Percentiles rank a stretch among this genome's conserved stretches.
These are phyloP conservation scores for Verticillium albo-atrum DNA, from an alignment of 2,329 filamentous ascomycete genomes.

Conservation along the genomic window DNA sequence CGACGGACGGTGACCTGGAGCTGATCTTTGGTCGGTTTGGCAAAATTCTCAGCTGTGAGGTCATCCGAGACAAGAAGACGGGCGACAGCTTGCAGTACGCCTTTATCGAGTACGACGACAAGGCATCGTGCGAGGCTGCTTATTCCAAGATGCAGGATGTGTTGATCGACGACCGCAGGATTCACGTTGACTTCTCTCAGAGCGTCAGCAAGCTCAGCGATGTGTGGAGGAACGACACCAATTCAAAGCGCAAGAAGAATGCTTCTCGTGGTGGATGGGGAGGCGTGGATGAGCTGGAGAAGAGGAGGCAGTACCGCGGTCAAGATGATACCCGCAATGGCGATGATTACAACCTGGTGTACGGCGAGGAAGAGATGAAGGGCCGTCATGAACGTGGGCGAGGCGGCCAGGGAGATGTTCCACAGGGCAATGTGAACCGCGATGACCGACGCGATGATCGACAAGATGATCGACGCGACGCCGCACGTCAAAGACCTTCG, in stretches of 20 bases:
- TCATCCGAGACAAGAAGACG: constrained; percentile 90
- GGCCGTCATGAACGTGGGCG: constrained; percentile 40
- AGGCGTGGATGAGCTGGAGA: constrained; percentile 82
- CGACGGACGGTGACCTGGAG: constrained; percentile 88
- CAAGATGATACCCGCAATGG: constrained; percentile 43
- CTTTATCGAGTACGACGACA: constrained; percentile 94
- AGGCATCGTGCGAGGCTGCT: constrained; percentile 86
- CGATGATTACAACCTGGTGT: constrained; percentile 71
- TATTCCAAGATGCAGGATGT: constrained; percentile 99
- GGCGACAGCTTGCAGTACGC: constrained; percentile 95
- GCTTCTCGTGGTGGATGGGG: constrained; percentile 74
- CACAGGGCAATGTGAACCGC: not conserved
- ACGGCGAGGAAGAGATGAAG: constrained; percentile 67
- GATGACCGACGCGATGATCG: constrained; percentile 8
- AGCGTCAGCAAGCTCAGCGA: constrained; percentile 86
- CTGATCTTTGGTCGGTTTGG: constrained; percentile 97
- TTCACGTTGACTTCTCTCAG: constrained; percentile 98
- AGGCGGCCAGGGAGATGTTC: constrained; percentile 14
- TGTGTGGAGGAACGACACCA: constrained; percentile 81
- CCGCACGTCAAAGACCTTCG: constrained; percentile 15
- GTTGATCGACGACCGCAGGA: constrained; percentile 92
- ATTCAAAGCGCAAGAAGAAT: constrained; percentile 64
- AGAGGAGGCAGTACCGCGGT: constrained; percentile 83
- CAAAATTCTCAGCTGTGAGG: constrained; percentile 90
- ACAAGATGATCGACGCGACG: constrained; percentile 12